A percentile compares a stretch with the other conserved stretches of the same genome.
phyloP scores from a whole-genome alignment of 75 land plant genomes.

The Pinus albicaulis region DNA sequence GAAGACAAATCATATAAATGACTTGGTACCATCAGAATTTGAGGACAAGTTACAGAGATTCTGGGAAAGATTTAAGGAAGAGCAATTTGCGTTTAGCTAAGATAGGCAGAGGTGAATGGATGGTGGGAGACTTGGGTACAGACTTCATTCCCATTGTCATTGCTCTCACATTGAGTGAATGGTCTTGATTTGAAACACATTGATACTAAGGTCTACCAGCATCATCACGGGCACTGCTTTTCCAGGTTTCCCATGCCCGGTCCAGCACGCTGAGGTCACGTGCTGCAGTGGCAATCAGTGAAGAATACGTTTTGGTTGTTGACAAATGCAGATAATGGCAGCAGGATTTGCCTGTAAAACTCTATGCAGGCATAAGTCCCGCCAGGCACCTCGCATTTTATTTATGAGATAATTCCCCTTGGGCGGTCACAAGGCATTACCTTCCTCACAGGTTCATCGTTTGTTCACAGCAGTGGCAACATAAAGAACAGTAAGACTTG shows the following conservation, averaged over 20 bases:
- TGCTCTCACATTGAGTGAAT: slow-evolving; percentile 65
- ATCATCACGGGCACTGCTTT: slow-evolving; percentile 59
- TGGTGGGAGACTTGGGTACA: slow-evolving; percentile 84
- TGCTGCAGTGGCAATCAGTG: slow-evolving; percentile 71
- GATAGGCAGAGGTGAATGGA: slow-evolving; percentile 71
- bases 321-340: slow-evolving; percentile 85
- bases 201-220: slow-evolving; percentile 76
- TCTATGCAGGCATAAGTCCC: slow-evolving; percentile 51
- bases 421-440: too few relatives aligned
- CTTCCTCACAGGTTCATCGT: slow-evolving; percentile 75
- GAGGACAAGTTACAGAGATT: too few relatives aligned
- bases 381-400: slow-evolving; percentile 63
- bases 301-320: slow-evolving; percentile 34
- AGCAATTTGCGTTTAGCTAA: too few relatives aligned
- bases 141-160: slow-evolving; percentile 80
- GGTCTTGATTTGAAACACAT: slow-evolving; percentile 71
- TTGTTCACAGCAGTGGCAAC: slow-evolving; percentile 75
- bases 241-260: slow-evolving; percentile 93
- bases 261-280: slow-evolving; percentile 93
- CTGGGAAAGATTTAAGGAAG: too few relatives aligned
- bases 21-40: too few relatives aligned
- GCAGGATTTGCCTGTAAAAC: slow-evolving; percentile 53
- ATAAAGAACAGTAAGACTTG: slow-evolving; percentile 48
- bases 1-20: too few relatives aligned
- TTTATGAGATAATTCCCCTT: slow-evolving; percentile 53